Conservation (phyloP, 768 basidiomycete genomes). For the Macrolepiota fuliginosa region DNA sequence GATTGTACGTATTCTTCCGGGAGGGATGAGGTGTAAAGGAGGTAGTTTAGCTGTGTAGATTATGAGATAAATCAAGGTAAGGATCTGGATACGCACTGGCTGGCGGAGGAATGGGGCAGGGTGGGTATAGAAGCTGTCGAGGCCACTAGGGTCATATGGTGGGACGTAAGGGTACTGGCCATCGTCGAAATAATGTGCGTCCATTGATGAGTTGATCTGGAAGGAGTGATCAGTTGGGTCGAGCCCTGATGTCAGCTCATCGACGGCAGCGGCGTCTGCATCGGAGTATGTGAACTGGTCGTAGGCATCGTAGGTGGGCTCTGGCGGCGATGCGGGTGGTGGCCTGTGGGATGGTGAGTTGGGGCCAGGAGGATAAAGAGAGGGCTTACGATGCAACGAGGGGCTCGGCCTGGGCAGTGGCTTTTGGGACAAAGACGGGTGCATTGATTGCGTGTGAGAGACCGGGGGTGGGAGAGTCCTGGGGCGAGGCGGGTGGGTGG, state of each 20-base stretch:
- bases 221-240: not conserved
- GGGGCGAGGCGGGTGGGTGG: conserved; percentile 64
- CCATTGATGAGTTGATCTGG: conserved; percentile 20
- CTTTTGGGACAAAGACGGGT: conserved; percentile 81
- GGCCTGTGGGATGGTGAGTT: conserved; percentile 10
- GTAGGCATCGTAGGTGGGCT: conserved; percentile 20
- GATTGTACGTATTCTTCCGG: conserved; percentile 51
- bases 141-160: conserved; percentile 21
- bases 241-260: conserved; percentile 1
- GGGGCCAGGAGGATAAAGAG: conserved; percentile 26
- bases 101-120: conserved; percentile 58
- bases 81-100: conserved; percentile 45
- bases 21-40: conserved; percentile 80
- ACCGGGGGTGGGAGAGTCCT: conserved; percentile 39
- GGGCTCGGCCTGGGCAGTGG: conserved; percentile 22
- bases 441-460: conserved; percentile 67
- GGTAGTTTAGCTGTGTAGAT: conserved; percentile 75
- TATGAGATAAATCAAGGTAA: not conserved
- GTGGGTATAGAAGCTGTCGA: conserved; percentile 32
- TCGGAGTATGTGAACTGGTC: conserved; percentile 15
- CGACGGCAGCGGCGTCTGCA: conserved; percentile 8
- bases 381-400: conserved; percentile 14
- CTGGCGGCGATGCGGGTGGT: not conserved
- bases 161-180: conserved; percentile 22
- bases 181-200: conserved; percentile 28